phyloP scores from a whole-genome alignment of 2,329 filamentous ascomycete genomes.

The Thelonectria blattea region DNA sequence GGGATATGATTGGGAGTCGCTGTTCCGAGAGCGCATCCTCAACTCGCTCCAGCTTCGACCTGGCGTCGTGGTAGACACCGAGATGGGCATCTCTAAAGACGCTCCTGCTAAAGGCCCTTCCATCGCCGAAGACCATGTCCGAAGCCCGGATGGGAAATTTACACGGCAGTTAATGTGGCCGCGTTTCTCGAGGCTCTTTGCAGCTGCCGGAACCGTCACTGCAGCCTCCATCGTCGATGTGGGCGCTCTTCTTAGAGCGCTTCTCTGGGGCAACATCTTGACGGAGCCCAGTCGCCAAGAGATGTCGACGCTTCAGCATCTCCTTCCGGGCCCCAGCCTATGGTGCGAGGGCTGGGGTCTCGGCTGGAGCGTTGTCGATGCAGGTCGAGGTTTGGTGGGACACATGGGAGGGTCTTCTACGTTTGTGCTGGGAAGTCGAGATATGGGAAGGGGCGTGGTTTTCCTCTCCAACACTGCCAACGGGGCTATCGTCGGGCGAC shows the following conservation, averaged over 20 bases:
- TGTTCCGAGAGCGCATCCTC: not conserved
- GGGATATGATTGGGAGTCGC: not conserved
- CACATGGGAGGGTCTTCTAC: slow-evolving; percentile 6
- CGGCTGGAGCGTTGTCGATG: slow-evolving; percentile 4
- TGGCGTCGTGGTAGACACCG: not conserved
- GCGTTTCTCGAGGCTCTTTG: not conserved
- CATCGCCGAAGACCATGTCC: slow-evolving; percentile 7
- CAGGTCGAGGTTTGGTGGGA: slow-evolving; percentile 1
- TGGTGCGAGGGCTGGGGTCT: slow-evolving; percentile 10
- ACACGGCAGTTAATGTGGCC: slow-evolving; percentile 8
- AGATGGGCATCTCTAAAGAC: not conserved
- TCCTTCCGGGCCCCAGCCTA: slow-evolving; percentile 5
- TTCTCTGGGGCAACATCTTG: not conserved
- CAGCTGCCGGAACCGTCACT: not conserved
- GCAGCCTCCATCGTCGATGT: not conserved
- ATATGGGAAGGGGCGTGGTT: slow-evolving; percentile 1
- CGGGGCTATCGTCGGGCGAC: not conserved
- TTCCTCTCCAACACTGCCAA: slow-evolving; percentile 10
- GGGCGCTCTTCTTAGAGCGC: not conserved
- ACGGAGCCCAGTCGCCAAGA: not conserved
- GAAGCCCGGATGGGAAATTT: not conserved
- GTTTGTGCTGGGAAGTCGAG: slow-evolving; percentile 1
- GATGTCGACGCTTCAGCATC: not conserved
- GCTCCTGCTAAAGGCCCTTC: not conserved
- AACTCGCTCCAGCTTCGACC: not conserved